Base-by-base conservation (phyloP, 768 basidiomycete species). In the Boletus vermiculosoides region DNA sequence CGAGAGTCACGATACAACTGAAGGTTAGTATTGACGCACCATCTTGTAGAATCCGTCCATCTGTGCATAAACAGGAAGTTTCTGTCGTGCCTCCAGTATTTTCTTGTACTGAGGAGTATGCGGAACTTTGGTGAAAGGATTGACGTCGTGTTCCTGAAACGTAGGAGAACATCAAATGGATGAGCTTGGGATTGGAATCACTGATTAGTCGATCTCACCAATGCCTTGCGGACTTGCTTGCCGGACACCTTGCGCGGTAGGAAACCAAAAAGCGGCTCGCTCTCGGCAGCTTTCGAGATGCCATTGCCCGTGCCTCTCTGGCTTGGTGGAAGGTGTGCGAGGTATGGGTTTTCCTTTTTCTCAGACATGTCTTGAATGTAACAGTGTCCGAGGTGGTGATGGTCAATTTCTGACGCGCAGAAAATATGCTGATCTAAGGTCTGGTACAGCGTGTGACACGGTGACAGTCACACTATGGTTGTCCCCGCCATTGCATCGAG, bases 21-120 rank as follows among this genome's bases (percentile, higher is more conserved):
- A n/a, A 11, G 31, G 1, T 12, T 10, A 23, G 5, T 37, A 51
- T 58, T 44, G 31, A 81, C 91, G 76, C 74, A 92, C 92, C 76
- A 95, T 88, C 63, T 88, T 81, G 66, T 87, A 84, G 71, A 99
- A 98, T 45, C 95, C 91, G 55, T 87, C 82, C 94, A 98, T 96
- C 73, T 96, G 92, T 3, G 86, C 74, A 64, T 81, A 97, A 0
- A 99, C 95, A 0, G 97, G 96, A 22, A 99, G 78, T 68, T 91
- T 90, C 77, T 87, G 93, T 55, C 97, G 84, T 12, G 80, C 74
- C 65, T 87, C 87, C 23, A 98, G 71, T 55, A 98, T 95, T 75
- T 90, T 93, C 73, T 77, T 84, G 78, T 97, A 98, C 60, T 87
- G 83, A 4, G 82, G 68, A 0, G 92, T 83, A 69, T 87, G 88